Conservation (phyloP, 331 rosid species). For the Arachis monticola region DNA sequence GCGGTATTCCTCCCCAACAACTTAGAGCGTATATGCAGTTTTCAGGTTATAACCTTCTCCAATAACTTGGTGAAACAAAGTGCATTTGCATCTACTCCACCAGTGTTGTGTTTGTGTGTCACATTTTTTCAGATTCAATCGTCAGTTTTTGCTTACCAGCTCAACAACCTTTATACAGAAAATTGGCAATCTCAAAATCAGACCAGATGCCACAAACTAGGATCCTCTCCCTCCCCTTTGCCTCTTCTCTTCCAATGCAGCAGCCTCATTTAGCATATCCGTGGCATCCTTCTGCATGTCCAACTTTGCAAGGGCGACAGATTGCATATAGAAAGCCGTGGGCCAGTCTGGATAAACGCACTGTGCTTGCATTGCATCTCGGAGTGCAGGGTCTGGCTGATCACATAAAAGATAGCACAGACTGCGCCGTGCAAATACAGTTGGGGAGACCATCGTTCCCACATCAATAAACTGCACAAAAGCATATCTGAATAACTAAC, state of each 20-base stretch:
- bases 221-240: slow-evolving; percentile 80
- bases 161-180: slow-evolving; percentile 81
- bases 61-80: slow-evolving; percentile 46
- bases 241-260: slow-evolving; percentile 87
- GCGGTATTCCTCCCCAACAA: slow-evolving; percentile 49
- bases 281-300: slow-evolving; percentile 95
- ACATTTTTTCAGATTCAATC: slow-evolving; percentile 46
- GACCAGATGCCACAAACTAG: slow-evolving; percentile 35
- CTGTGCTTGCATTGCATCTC: slow-evolving; percentile 99
- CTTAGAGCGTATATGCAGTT: slow-evolving; percentile 50
- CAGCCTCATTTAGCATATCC: slow-evolving; percentile 95
- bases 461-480: slow-evolving; percentile 82
- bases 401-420: slow-evolving; percentile 88
- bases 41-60: slow-evolving; percentile 44
- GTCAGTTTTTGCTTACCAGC: slow-evolving; percentile 61
- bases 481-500: slow-evolving; percentile 28
- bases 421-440: slow-evolving; percentile 95
- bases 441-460: slow-evolving; percentile 94
- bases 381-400: slow-evolving; percentile 92
- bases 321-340: slow-evolving; percentile 96
- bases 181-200: slow-evolving; percentile 61
- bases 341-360: slow-evolving; percentile 96
- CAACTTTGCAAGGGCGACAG: slow-evolving; percentile 95
- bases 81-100: slow-evolving; percentile 47
- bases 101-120: slow-evolving; percentile 43